Base-by-base conservation (phyloP, 2,329 filamentous ascomycete species). In the Colletotrichum sp. region DNA sequence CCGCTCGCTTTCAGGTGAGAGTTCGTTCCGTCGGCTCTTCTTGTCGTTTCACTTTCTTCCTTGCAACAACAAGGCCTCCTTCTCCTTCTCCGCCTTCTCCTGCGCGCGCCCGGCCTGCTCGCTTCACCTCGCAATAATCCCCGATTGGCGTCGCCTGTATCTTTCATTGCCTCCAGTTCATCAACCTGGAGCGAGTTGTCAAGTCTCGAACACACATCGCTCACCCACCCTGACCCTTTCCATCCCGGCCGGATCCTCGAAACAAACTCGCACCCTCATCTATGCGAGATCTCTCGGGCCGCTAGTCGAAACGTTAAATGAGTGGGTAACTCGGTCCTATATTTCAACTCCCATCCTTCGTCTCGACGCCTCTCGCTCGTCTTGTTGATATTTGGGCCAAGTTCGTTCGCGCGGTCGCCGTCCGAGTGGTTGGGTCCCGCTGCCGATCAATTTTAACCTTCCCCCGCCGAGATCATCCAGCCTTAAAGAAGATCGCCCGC, bases 261-360 rank as follows among this genome's bases (percentile, higher is more conserved):
- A 71, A 68, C 74, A 68, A 71, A 66, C 63, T 71, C 57, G 39
- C 48, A 61, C 32, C 44, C 59, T 74, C 69, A 73, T 76, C 44
- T 74, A 76, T 74, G 65, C 74, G 71, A 73, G 48, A 76, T 76
- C 48, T 44, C 74, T 74, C 74, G 71, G 70, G 71, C 74, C 74
- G 74, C 59, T 76, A 74, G 70, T 69, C 65, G 70, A 76, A 74
- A 76, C 67, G 61, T 71, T 75, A 63, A 67, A 57, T 61, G 61
- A 68, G 72, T 76, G 74, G 72, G 61, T 75, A 76, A 67, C 55
- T 52, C 52, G 44, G 67, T 75, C 74, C 71, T 71, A 67, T 76
- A 76, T 75, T 75, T 71, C 74, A 64, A 71, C 52, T 57, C 34
- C 61, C 32, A 66, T 28, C n/a, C 63, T 75, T 68, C 60, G 48